Base-by-base conservation (phyloP, 768 basidiomycete species). In the Galerina sulciceps region DNA sequence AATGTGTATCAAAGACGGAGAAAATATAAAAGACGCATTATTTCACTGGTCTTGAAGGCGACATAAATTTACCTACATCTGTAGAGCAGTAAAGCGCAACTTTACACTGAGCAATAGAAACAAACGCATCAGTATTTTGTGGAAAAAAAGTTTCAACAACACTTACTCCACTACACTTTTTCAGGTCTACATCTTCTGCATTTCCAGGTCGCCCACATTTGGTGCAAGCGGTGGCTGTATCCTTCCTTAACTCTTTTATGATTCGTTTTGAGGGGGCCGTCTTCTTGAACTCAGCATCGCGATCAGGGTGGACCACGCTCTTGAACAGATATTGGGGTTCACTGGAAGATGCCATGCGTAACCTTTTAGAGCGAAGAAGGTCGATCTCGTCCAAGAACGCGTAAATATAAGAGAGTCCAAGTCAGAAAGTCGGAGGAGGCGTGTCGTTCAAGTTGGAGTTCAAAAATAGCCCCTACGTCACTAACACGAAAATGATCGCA, bases 161-260 rank as follows among this genome's bases (percentile, higher is more conserved):
- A 31, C 57, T 38, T 22, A 65, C 61, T 26, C 43, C 42, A 3
- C 41, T 37, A 42, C 65, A 65, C 44, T 57, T 52, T 17, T 56
- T 59, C 13, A 63, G 35, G 17, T 61, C 53, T 4, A 62, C 53
- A 8, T 38, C 54, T 10, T 57, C 54, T 11, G 55, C 59, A 6
- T 45, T 31, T 4, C 26, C 50, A 6, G 35, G 22, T n/a, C 48
- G 55, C 23, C 61, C 59, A 22, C 65, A 63, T 15, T 63, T 58
- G 4, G 61, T 65, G 35, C 65, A 65, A 10, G 45, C 48, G 5
- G 58, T 34, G n/a, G 50, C 51, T 13, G 38, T 46, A 22, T 63
- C 65, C 44, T 57, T 65, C 41, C 55, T 60, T 13, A 59, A 61
- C 20, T 61, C 57, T n/a, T 58, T 65, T 36, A 65, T 61, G 20